Evolutionary conservation across 1,284 basidiomycete genomes (phyloP).

Genomic region (Tranzscheliella williamsii): DNA sequence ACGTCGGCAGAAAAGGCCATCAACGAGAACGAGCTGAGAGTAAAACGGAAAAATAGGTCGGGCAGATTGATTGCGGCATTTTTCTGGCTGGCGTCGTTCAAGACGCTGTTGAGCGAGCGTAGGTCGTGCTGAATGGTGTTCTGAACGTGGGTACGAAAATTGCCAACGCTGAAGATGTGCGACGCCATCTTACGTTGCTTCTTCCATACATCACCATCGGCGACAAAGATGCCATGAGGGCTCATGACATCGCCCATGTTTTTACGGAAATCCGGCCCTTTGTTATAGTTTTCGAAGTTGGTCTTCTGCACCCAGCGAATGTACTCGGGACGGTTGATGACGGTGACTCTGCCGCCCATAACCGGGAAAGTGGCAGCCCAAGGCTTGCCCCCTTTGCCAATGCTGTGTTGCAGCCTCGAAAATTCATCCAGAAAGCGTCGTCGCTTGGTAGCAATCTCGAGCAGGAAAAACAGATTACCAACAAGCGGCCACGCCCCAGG

Average conservation of each 20-base stretch:
- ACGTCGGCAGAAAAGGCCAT: conserved; percentile 45
- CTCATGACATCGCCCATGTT: conserved; percentile 41
- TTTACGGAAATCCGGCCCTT: conserved; percentile 25
- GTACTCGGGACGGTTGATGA: conserved; percentile 41
- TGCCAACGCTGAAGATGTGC: conserved; percentile 48
- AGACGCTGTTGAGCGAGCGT: conserved; percentile 16
- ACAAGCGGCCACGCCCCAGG: conserved; percentile 27
- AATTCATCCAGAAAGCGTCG: conserved; percentile 37
- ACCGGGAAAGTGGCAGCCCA: conserved; percentile 23
- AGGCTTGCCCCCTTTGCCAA: conserved; percentile 19
- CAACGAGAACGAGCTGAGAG: conserved; percentile 44
- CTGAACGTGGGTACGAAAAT: conserved; percentile 40
- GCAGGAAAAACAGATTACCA: conserved; percentile 28
- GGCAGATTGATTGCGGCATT: conserved; percentile 28
- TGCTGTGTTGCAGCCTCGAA: conserved; percentile 7
- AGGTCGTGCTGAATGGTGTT: conserved; percentile 35
- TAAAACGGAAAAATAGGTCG: conserved; percentile 49
- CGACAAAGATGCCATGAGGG: conserved; percentile 44
- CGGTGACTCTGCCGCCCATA: conserved; percentile 23
- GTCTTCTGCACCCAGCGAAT: conserved; percentile 47
- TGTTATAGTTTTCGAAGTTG: conserved; percentile 43
- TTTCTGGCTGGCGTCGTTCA: conserved; percentile 7
- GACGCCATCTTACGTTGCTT: conserved; percentile 50
- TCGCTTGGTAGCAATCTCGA: conserved; percentile 27
- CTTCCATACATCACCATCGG: conserved; percentile 54